Base-by-base conservation (phyloP, 495 filamentous ascomycete genomes). In the Extremus antarcticus region DNA sequence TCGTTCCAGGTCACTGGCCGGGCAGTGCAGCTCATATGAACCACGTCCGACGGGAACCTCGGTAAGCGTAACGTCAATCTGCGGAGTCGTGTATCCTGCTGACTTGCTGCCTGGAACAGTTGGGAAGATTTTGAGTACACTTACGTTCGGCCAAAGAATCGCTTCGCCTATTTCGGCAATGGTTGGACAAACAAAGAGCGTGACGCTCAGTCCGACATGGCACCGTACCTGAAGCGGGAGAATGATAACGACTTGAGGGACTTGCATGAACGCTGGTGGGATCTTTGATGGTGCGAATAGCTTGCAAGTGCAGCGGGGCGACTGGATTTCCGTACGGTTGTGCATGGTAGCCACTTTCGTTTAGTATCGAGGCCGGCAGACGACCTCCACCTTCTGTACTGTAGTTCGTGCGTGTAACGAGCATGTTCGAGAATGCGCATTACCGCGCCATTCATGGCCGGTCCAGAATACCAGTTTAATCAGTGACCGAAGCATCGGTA, bases 41-140 rank as follows among this genome's bases (percentile, higher is more conserved):
- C 11, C 74, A 75, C 20, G 71, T 81, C 23, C 69, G 78, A 2
- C 65, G 76, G 21, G 76, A 83, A 46, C 82, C 82, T 0, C 69
- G 84, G 15, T 35, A 13, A 35, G 29, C 13, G 29, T n/a, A n/a
- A n/a, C n/a, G n/a, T n/a, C n/a, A n/a, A n/a, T n/a, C n/a, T n/a
- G n/a, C n/a, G n/a, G n/a, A n/a, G n/a, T n/a, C n/a, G n/a, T n/a
- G n/a, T n/a, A n/a, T n/a, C n/a, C n/a, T n/a, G n/a, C n/a, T n/a
- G n/a, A n/a, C n/a, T n/a, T n/a, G n/a, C n/a, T n/a, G 29, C 7
- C 29, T 13, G 29, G 4, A 13, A 35, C 29, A 35, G 29, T 4
- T 87, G 82, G 81, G 84, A 88, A 67, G 84, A 88, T 62, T 87
- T 73, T 70, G 83, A 87, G 53, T 86, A 82, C 64, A 74, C 73